Evolutionary conservation across 768 basidiomycete genomes (phyloP), one percentile per base, ranked within the genome.

Genomic region (Tylopilus intermedius): DNA sequence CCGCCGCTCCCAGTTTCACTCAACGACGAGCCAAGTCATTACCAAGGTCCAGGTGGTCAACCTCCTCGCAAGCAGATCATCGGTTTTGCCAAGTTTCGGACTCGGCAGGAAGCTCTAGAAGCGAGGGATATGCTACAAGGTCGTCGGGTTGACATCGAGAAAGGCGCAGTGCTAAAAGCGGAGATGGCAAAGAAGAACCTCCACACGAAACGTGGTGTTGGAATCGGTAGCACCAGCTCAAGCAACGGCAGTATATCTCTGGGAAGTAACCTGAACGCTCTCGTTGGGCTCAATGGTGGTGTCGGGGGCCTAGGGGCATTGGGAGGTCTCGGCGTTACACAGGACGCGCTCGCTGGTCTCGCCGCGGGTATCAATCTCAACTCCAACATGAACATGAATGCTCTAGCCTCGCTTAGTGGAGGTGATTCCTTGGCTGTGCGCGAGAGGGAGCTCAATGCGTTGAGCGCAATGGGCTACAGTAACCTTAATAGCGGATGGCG

Each of bases 131-230:
- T 83, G 6, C 74, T 99, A 5, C 93, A 94, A 66, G 94, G 95
- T 5, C 78, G 87, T 49, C 79, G 91, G 51, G 90, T 98, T 33
- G 96, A 98, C 62, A 82, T 89, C 30, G 90, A 97, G 70, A 93
- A 92, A 62, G 93, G 93, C 13, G 84, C 90, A 1, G 86, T 94
- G 2, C 70, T 99, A 37, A 98, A 97, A 70, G 96, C 95, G 21
- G 96, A 98, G 72, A 97, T 99, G 94, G 96, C 96, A 18, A 98
- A 98, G 82, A 99, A 99, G 80, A 98, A 99, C 65, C 71, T 99
- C 37, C 95, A 99, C 65, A 95, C 94, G 18, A 96, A 95, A 74
- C 77, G 91, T 37, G 89, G 89, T 2, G 84, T 92, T 22, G 90
- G 90, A n/a, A 82, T 82, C 5, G 74, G 82, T 18, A 73, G 74